These are phyloP conservation scores for Aspergillus homomorphus DNA, from an alignment of 495 filamentous ascomycete genomes.

Conservation along the genomic window DNA sequence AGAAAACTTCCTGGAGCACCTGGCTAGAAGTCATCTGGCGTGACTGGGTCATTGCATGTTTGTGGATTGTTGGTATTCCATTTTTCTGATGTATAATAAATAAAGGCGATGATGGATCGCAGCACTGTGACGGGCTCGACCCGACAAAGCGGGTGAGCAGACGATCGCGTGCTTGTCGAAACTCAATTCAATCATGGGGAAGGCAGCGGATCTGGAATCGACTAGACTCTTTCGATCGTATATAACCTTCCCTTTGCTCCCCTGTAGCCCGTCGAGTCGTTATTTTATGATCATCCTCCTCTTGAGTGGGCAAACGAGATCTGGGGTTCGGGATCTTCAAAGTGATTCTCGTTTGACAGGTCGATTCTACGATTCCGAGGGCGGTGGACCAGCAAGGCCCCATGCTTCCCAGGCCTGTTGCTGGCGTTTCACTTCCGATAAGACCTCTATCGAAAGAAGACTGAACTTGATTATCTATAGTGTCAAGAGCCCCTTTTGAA, in stretches of 20 bases:
- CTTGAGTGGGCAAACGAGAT: background rate
- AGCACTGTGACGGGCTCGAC: conserved; percentile 19
- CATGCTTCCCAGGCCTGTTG: background rate
- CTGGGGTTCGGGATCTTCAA: background rate
- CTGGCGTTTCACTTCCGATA: too few relatives aligned
- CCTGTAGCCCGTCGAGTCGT: background rate
- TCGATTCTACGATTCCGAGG: background rate
- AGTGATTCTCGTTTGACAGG: background rate
- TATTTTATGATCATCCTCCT: background rate
- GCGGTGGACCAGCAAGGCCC: background rate
- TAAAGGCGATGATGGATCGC: conserved; percentile 1
- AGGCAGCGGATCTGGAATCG: background rate
- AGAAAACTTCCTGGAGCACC: background rate
- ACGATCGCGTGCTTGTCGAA: conserved; percentile 38
- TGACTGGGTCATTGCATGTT: background rate
- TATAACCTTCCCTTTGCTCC: background rate
- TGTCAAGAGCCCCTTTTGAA: too few relatives aligned
- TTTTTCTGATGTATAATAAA: background rate
- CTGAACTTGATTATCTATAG: background rate
- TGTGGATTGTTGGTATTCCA: background rate
- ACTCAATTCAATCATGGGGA: conserved; percentile 32
- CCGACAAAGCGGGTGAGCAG: conserved; percentile 36
- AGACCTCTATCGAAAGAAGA: too few relatives aligned
- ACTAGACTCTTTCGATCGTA: background rate
- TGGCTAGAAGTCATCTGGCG: background rate